Evolutionary conservation across 2,329 filamentous ascomycete genomes (phyloP), one percentile per base, ranked within the genome.

Genomic region (Chrysoporthe austroafricana): DNA sequence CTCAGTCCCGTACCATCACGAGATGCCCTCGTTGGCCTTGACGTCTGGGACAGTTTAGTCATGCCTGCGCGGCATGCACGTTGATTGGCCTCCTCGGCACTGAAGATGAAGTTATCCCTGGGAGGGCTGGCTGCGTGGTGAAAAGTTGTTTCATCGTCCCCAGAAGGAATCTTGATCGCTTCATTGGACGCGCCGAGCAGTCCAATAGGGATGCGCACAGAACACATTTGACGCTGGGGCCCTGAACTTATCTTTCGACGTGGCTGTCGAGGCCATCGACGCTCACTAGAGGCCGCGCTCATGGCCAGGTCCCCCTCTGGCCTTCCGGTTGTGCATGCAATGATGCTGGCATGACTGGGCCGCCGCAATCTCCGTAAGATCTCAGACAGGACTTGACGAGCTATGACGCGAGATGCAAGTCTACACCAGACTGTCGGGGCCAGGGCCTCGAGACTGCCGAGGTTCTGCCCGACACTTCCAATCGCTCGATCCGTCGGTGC

Each of bases 11-110:
- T n/a, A 18, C 32, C 34, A 57, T 39, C 54, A 39, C 34, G 54
- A 57, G 54, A 57, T 57, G 34, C 21, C 54, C 54, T 39, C 16
- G 54, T 57, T 57, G 32, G 54, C 54, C 14, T 36, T 57, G 54
- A 57, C 54, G 52, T 56, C 34, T 56, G 7, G 13, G 52, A 56
- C 52, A 36, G 26, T 18, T 56, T 26, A 26, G 26, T 36, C 14
- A 11, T 36, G 54, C 39, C 54, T 34, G 16, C 54, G 34, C 54
- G 54, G 54, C 34, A 36, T 57, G 32, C 32, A 39, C 16, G 54
- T 39, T 57, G 54, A 39, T 26, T 57, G 54, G 34, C 54, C 18
- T 21, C 32, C 32, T 57, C 16, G 32, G 18, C 32, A 2, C 54
- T 11, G 54, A 39, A 39, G 54, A 57, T 16, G 18, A 57, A 39